Base-by-base conservation (phyloP, 495 filamentous ascomycete genomes). In the Eremomyces bilateralis region DNA sequence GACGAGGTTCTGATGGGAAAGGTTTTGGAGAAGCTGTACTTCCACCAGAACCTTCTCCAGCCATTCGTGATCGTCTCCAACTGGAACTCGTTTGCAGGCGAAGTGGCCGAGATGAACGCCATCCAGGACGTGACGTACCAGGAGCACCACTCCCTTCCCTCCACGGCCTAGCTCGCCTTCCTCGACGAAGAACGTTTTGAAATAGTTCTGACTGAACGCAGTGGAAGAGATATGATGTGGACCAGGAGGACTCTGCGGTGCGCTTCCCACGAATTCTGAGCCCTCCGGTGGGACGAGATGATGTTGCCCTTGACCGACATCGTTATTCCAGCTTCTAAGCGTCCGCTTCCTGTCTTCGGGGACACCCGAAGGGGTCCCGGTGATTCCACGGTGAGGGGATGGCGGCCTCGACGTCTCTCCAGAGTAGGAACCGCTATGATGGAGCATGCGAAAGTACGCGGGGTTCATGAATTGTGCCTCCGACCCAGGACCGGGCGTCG, bases 31-130 rank as follows among this genome's bases (percentile, higher is more conserved):
- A 15, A 94, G 63, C 51, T 85, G 81, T 2, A 95, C 90, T 55
- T 97, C 88, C 20, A 80, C 65, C 33, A 97, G 62, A 3, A 95
- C 78, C 44, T 93, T 95, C 50, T 90, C 78, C 13, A 97, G 56
- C 88, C 88, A 97, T 37, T 79, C 71, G 45, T 92, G 88, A 43
- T 95, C 81, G 47, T 97, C 74, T 16, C 88, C 62, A 37, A 97
- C 88, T 3, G 88, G 90, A 1, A 97, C 82, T 24, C 88, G 69
- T 52, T 97, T 97, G 62, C 88, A 97, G 17, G 88, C 88, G 54
- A 92, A 97, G 36, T 91, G 67, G 1, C 77, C 88, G 4, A 95
- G 68, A 11, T 69, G 63, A 21, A 92, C 82, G 4, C 78, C 71
- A 51, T 93, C 88, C 34, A 97, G 64, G 35, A 92, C 59, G 57